Evolutionary conservation across 768 basidiomycete genomes (phyloP), one percentile per base, ranked within the genome.

Genomic region (Rossbeevera mucosa): DNA sequence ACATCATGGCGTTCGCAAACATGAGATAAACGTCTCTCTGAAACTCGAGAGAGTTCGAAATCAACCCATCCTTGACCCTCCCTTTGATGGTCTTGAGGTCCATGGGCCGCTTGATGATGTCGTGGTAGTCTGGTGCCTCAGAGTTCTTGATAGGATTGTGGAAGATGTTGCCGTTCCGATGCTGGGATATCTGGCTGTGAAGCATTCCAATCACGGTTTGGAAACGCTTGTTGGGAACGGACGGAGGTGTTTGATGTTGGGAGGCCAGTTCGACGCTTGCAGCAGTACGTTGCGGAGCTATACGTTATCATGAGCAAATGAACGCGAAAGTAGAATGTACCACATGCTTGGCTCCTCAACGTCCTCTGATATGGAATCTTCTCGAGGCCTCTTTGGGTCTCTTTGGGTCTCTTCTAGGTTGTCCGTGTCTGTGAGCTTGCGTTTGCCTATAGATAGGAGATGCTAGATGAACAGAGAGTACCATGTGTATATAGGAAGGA

Each of bases 1-100:
- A 98, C 88, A 97, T 92, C 83, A 95, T 86, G 5, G 95, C 91
- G 67, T 98, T 97, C 7, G 92, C 89, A 69, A 96, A 95, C 87
- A 97, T 95, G 56, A 96, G 75, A 64, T 83, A 86, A 9, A 94
- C 80, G 60, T 96, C 95, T 56, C 92, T 77, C 64, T 94, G 88
- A 62, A 87, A 96, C 64, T 97, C 93, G 28, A 86, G 76, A 1
- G 91, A 88, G 58, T 81, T 91, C 4, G 79, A 73, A 44, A 96
- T 92, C 2, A 80, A 56, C 0, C 92, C 92, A 60, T 94, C 91
- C 61, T 88, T 89, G 52, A 95, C 83, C 57, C 79, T 81, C n/a
- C 74, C 74, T 67, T 92, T 91, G 65, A 98, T 89, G 0, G 89
- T 94, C 70, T 94, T 95, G 50, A 98, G 78, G 67, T 97, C 94